Evolutionary conservation across 768 basidiomycete species (phyloP).

Genomic region (Mycena polygramma): DNA sequence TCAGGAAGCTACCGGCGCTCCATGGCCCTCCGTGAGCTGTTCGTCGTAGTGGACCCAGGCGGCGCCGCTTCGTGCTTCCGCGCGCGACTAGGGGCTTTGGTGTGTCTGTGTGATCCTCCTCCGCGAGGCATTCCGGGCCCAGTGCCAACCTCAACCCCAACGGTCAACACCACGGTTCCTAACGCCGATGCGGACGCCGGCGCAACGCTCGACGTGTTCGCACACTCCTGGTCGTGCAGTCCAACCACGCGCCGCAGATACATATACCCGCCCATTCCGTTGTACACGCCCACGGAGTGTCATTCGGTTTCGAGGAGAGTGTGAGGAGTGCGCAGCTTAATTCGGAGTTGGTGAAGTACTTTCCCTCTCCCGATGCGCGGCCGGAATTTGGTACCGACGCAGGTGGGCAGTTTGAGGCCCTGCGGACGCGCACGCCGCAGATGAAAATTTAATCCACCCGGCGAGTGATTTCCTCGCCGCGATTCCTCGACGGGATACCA

Average conservation of each 20-base stretch:
- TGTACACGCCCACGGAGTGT: too few relatives aligned
- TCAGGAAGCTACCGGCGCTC: background rate
- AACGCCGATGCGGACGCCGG: constrained; percentile 7
- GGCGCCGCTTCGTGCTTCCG: constrained; percentile 18
- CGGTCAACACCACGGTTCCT: rapidly evolving
- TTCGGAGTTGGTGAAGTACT: constrained; percentile 6
- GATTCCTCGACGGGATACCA: background rate
- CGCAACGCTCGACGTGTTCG: constrained; percentile 16
- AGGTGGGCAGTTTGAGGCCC: background rate
- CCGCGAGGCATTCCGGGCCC: background rate
- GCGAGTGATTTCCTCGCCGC: background rate
- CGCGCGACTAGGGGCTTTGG: constrained; percentile 18
- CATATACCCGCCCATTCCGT: too few relatives aligned
- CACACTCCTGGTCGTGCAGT: constrained; percentile 20
- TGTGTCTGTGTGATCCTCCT: constrained; percentile 4
- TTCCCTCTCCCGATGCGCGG: background rate
- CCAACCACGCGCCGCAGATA: background rate
- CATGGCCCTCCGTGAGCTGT: constrained; percentile 15
- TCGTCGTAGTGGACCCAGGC: constrained; percentile 23
- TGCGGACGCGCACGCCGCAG: background rate
- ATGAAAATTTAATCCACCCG: background rate
- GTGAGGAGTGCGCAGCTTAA: background rate
- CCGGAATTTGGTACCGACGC: background rate
- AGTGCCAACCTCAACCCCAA: too few relatives aligned
- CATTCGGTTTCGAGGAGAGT: too few relatives aligned